Conservation (phyloP, 345 rosid genomes). For the Lepidium aucheri region DNA sequence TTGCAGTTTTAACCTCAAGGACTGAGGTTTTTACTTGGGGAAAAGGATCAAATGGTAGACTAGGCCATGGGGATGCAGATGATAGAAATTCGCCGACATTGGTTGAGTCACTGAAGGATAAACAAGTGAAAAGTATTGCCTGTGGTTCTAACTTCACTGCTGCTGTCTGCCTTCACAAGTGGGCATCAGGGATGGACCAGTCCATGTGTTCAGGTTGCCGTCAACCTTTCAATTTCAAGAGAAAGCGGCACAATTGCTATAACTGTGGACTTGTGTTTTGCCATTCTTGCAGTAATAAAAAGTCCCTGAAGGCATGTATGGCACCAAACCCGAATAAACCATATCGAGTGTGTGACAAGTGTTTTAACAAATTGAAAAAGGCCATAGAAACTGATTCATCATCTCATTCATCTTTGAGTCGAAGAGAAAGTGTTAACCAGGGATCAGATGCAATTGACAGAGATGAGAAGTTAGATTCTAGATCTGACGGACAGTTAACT, state of each 20-base stretch:
- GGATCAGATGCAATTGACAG: conserved; percentile 57
- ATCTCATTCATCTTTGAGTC: conserved; percentile 57
- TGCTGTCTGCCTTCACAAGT: conserved; percentile 94
- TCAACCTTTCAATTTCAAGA: conserved; percentile 78
- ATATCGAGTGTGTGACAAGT: conserved; percentile 90
- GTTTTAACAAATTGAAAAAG: conserved; percentile 72
- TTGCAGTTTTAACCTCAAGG: conserved; percentile 82
- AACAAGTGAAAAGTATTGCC: conserved; percentile 87
- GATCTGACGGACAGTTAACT: conserved; percentile 66
- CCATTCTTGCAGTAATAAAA: conserved; percentile 91
- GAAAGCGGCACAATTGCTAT: conserved; percentile 68
- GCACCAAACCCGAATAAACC: conserved; percentile 95
- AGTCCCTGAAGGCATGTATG: conserved; percentile 92
- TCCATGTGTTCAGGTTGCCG: conserved; percentile 99
- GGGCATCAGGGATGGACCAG: conserved; percentile 95
- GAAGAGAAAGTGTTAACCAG: conserved; percentile 72
- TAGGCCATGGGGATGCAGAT: conserved; percentile 91
- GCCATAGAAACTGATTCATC: conserved; percentile 58
- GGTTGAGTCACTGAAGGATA: conserved; percentile 87
- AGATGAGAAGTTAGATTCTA: conserved; percentile 79
- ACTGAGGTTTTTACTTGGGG: conserved; percentile 99
- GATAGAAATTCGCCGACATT: conserved; percentile 75
- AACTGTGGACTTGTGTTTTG: conserved; percentile 90
- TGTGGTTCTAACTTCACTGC: conserved; percentile 92
- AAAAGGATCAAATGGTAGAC: conserved; percentile 94